Base-by-base conservation (phyloP, 495 filamentous ascomycete genomes). In the Trichocladium antarcticum region DNA sequence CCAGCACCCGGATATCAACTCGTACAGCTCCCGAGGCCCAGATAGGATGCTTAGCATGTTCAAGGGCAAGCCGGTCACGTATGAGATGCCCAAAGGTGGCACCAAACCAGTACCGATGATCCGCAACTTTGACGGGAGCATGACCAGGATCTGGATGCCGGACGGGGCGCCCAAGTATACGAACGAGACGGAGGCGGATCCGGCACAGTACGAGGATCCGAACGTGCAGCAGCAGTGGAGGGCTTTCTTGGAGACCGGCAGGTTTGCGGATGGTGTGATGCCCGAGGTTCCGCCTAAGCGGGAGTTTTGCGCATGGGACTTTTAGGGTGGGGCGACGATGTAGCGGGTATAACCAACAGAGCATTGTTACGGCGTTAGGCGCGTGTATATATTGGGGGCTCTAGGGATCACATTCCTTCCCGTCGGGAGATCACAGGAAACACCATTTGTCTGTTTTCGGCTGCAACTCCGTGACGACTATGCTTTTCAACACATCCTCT, bases 221-320 rank as follows among this genome's bases (percentile, higher is more conserved):
- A 28, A 11, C 1, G 62, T 76, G n/a, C 74, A 69, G 63, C 61
- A 71, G 44, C 70, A 73, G 40, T 89, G 87, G 62, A 56, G 67
- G 38, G 70, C 67, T 45, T 77, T 85, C 61, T 58, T 71, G 34
- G 66, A 78, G 41, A 77, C 74, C 42, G 85, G 83, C 2, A 60
- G 54, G 37, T 89, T 88, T 57, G 71, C 73, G 42, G 77, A 77
- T 36, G 75, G 76, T 1, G 45, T 77, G 1, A 77, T 90, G 58
- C 87, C 87, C 0, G 70, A 79, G 45, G 70, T 85, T 16, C 80
- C 87, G 28, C 87, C 87, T 2, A 80, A 77, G 72, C 72, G 74
- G 43, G 86, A 86, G 63, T 85, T 76, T 71, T 77, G 83, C 55
- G 58, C 67, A n/a, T 89, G 80, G 69, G 76, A 85, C 57, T 82